Evolutionary conservation across 139 green algal species (phyloP).

Genomic region (Auxenochlorella pyrenoidosa): DNA sequence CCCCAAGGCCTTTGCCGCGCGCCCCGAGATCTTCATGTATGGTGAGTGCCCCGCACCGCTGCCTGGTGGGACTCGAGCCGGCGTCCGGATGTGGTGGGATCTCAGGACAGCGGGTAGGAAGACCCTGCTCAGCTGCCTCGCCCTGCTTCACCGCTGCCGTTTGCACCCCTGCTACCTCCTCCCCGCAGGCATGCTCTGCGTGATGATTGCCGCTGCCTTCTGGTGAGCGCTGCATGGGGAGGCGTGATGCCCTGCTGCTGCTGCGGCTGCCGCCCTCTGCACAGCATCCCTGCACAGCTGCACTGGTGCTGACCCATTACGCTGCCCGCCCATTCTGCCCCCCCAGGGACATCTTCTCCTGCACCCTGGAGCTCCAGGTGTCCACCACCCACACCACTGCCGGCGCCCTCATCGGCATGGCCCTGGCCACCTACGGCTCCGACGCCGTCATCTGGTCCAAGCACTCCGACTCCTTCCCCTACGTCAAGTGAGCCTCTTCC

Average conservation of each 20-base stretch:
- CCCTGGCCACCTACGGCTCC: constrained; percentile 16
- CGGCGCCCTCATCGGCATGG: constrained; percentile 41
- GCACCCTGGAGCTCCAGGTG: constrained; percentile 58
- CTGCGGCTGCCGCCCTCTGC: too few species aligned
- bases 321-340: too few species aligned
- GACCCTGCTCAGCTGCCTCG: too few species aligned
- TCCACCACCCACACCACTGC: constrained; percentile 34
- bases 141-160: too few species aligned
- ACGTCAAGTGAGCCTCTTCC: constrained; percentile 19
- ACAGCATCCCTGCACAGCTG: too few species aligned
- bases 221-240: constrained; percentile 6
- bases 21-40: constrained; percentile 52
- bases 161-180: too few species aligned
- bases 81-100: too few species aligned
- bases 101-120: too few species aligned
- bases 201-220: constrained; percentile 51
- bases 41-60: too few species aligned
- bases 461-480: constrained; percentile 42
- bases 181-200: constrained; percentile 69
- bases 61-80: too few species aligned
- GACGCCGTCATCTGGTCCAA: constrained; percentile 32
- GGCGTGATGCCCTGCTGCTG: too few species aligned
- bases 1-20: constrained; percentile 27
- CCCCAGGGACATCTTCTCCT: constrained; percentile 68
- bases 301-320: too few species aligned